phyloP scores from a whole-genome alignment of 2,329 filamentous ascomycete species.

The Hypoxylon sp. region DNA sequence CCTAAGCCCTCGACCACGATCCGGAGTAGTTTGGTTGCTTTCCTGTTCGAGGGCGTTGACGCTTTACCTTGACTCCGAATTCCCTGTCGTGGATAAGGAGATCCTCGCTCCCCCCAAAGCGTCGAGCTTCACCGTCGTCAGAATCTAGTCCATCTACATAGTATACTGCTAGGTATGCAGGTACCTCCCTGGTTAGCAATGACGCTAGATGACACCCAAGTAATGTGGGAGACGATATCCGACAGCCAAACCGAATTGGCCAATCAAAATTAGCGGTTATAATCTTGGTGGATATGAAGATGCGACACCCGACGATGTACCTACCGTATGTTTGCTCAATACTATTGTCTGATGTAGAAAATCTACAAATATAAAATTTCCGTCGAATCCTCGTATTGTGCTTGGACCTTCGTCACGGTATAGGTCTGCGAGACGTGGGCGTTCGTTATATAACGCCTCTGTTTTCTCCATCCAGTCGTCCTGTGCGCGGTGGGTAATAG shows the following conservation, averaged over 20 bases:
- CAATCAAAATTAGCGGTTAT: conserved; percentile 36
- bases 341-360: conserved; percentile 20
- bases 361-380: conserved; percentile 20
- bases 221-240: conserved; percentile 39
- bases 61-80: conserved; percentile 40
- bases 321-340: conserved; percentile 26
- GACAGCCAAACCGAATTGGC: conserved; percentile 36
- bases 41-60: conserved; percentile 33
- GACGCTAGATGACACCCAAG: conserved; percentile 27
- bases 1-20: conserved; percentile 21
- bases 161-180: conserved; percentile 9
- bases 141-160: conserved; percentile 10
- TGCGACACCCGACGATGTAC: conserved; percentile 37
- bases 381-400: conserved; percentile 16
- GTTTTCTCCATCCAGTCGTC: conserved; percentile 17
- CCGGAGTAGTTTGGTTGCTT: conserved; percentile 35
- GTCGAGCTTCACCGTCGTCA: conserved; percentile 17
- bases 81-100: conserved; percentile 39
- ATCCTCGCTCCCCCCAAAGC: conserved; percentile 24
- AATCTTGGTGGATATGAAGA: conserved; percentile 28
- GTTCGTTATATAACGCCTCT: conserved; percentile 21
- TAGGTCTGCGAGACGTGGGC: conserved; percentile 4
- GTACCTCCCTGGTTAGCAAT: conserved; percentile 25
- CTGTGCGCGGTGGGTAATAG: background rate
- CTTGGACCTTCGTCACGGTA: conserved; percentile 6